Evolutionary conservation across 2,329 filamentous ascomycete genomes (phyloP).

Genomic region (Byssochlamys sp.): DNA sequence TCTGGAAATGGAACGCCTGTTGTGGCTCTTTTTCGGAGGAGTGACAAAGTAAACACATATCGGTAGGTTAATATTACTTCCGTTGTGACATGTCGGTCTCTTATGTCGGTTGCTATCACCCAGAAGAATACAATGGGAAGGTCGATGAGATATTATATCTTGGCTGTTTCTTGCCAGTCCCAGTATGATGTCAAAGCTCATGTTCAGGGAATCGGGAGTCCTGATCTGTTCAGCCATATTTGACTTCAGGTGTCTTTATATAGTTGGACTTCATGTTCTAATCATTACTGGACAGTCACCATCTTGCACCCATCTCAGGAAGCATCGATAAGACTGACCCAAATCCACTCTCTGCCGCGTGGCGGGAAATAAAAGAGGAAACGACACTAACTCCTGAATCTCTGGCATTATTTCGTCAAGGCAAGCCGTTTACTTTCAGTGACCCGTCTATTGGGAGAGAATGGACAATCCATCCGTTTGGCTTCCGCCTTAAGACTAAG

Average conservation of each 20-base stretch:
- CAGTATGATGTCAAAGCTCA: too few species aligned
- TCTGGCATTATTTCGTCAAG: constrained; percentile 45
- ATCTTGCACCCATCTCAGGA: constrained; percentile 54
- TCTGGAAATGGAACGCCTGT: constrained; percentile 21
- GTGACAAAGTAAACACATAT: constrained; percentile 51
- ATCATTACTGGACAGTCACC: constrained; percentile 33
- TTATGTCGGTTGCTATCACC: not conserved
- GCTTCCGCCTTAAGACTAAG: constrained; percentile 38
- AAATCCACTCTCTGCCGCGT: constrained; percentile 48
- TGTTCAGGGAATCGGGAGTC: too few species aligned
- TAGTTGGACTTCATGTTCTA: not conserved
- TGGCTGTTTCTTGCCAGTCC: too few species aligned
- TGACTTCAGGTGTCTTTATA: not conserved
- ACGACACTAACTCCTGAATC: constrained; percentile 44
- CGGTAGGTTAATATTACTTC: constrained; percentile 33
- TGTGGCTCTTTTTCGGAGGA: constrained; percentile 55
- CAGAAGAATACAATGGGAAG: not conserved
- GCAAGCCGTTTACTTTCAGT: constrained; percentile 49
- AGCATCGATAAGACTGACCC: constrained; percentile 47
- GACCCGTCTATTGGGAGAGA: constrained; percentile 46
- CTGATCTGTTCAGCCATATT: not conserved
- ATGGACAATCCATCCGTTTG: constrained; percentile 57
- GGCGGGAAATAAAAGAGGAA: constrained; percentile 55
- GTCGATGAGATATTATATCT: not conserved
- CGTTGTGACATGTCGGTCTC: not conserved